Base-by-base conservation (phyloP, 805 yeast genomes). In the Candida taoyuanica region DNA sequence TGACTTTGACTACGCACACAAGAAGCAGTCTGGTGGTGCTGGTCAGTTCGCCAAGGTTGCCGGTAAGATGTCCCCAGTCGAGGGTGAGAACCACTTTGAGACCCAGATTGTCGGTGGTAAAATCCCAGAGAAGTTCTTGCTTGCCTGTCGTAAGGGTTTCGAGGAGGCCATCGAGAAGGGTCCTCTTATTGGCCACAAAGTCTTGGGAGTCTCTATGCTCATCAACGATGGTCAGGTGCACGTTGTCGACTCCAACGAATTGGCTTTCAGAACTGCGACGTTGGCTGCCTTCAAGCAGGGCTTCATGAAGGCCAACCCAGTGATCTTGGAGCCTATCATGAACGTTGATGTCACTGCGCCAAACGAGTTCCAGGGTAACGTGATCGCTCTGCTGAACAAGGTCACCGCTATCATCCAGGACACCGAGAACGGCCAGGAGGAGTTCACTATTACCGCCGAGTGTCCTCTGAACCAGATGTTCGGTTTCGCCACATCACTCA, bases 11-110 rank as follows among this genome's bases (percentile, higher is more conserved):
- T 87, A 82, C 68, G 83, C 96, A 20, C 98, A 91, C 72, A 93
- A 93, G 76, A 91, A 88, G 62, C 99, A 93, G 71, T 76, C 91
- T 58, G 99, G 99, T 65, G 99, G 99, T 76, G 95, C 98, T 49
- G 99, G 99, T 68, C 99, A 93, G 72, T 93, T 80, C 60, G 98
- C 96, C 65, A 81, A 89, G 69, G 96, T 91, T 57, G 83, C 88
- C 64, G 98, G 99, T 60, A 74, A 70, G 40, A 62, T 89, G 66
- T 64, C 71, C 6, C 78, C 88, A 38, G 59, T 75, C 33, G 84
- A 74, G 36, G 79, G 76, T 34, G 77, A 74, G 42, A 89, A 89
- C 63, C 68, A 68, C 50, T 93, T 91, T 64, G 78, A 82, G 57
- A 83, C 95, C 33, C 85, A 82, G 48, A 80, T 93, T 60, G 93